Evolutionary conservation across 768 basidiomycete genomes (phyloP), one percentile per base, ranked within the genome.

Genomic region (Agrocybe pediades): DNA sequence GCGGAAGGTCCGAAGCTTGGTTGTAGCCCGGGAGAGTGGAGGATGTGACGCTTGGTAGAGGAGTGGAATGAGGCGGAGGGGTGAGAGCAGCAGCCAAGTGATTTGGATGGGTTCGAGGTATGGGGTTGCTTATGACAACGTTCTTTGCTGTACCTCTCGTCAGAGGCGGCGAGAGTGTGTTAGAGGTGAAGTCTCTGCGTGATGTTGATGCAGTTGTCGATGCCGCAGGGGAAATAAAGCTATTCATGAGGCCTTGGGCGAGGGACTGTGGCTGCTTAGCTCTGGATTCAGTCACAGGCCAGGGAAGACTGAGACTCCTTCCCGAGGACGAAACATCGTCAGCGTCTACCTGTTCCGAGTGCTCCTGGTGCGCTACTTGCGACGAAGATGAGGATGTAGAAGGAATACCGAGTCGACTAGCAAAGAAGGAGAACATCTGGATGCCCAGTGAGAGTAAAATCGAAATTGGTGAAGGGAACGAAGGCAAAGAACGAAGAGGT

Each of bases 101-200:
- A n/a, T 36, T 36, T 5, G 33, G 33, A 11, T 36, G 33, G 4
- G 65, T 63, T 11, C 69, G 64, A 2, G 68, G 70, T 43, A 74
- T 72, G 29, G 73, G 72, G 29, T 67, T 49, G 51, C 73, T 74
- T 49, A 71, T 74, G 41, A 57, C 57, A n/a, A 60, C 57, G 5
- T 63, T 61, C 46, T 62, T 52, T 20, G 56, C 51, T 6, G 26
- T 46, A 8, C 44, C 51, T 25, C 48, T 48, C 24, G 30, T 41
- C 46, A 17, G 49, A 24, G 27, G 40, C 17, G 26, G 21, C 25
- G 33, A 27, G 40, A n/a, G 36, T 4, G 36, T 30, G 39, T 42
- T 46, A 26, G 57, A 55, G 2, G 44, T 29, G 46, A 46, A 56
- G 19, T 58, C 62, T 51, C 49, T 61, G 60, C 57, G 61, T 15